Base-by-base conservation (phyloP, 441 rosid species). In the Populus hybrid region DNA sequence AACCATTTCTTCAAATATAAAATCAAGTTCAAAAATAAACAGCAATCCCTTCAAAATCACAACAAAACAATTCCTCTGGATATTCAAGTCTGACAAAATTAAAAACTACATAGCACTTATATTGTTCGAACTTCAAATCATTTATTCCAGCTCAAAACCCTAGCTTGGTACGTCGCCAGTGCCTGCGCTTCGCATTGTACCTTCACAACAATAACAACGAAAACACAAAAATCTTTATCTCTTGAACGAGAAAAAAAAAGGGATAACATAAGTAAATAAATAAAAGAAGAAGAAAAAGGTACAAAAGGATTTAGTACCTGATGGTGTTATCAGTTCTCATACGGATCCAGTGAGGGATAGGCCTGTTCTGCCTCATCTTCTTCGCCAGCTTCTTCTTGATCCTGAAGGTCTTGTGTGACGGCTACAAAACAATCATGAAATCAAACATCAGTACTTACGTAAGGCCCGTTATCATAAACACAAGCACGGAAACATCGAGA, bases 131-230 rank as follows among this genome's bases (percentile, higher is more conserved):
- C 67, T 74, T 73, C 28, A 63, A 35, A 21, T 36, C 61, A 74
- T 46, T 70, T 32, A 35, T 50, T 69, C 81, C 78, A 72, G 28
- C 88, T 92, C 82, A 94, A 83, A 94, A 94, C 70, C 98, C 97
- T 40, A 94, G 96, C 89, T 94, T 94, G 84, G 98, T 93, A 46
- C 98, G 92, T 82, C 98, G 90, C 97, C 98, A 93, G 88, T 94
- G 97, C 86, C 98, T 85, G 81, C 98, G 98, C 90, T 94, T 94
- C 0, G 98, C 98, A 71, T 94, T 94, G 85, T 94, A 93, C 90
- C 98, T 93, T 75, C 24, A 75, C 28, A 36, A 69, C 57, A 70
- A 42, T 4, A 59, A 53, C 24, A 38, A 34, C 36, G 20, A 38
- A 50, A 63, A 3, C 10, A 14, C 16, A 32, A 30, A 30, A 68